These are phyloP conservation scores for Rhodotorula paludigena DNA, from an alignment of 768 basidiomycete species.

Conservation along the genomic window DNA sequence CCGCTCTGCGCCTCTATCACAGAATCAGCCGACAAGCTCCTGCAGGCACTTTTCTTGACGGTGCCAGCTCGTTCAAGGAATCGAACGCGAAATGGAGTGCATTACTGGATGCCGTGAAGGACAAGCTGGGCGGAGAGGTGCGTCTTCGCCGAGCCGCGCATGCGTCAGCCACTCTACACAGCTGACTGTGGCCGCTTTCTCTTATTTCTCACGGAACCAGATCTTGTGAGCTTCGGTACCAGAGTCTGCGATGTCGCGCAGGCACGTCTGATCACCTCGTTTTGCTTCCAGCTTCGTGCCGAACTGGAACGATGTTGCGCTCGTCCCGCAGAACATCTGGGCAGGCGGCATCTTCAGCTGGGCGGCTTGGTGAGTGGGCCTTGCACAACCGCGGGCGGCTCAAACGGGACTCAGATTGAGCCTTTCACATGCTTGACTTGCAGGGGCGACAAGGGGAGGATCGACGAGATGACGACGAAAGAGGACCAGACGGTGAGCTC, in stretches of 20 bases:
- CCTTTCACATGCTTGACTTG: neutral
- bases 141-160: neutral
- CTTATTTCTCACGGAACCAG: neutral
- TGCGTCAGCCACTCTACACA: too few species aligned
- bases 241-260: too few species aligned
- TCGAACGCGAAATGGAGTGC: constrained; percentile 1
- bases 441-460: constrained; percentile 10
- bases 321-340: neutral
- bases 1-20: neutral
- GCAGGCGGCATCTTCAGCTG: neutral
- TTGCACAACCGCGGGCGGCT: too few species aligned
- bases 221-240: too few species aligned
- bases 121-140: neutral
- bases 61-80: neutral
- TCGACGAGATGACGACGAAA: neutral
- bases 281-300: neutral
- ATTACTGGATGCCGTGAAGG: constrained; percentile 4
- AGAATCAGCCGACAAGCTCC: neutral
- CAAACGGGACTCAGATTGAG: too few species aligned
- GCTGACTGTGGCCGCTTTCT: neutral
- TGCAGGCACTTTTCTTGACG: constrained; percentile 15
- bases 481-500: neutral
- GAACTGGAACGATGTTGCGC: neutral
- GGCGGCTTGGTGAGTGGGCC: neutral
- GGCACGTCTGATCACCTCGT: too few species aligned